Conservation (phyloP, 192 early-diverging fungal genomes). For the Podila horticola region DNA sequence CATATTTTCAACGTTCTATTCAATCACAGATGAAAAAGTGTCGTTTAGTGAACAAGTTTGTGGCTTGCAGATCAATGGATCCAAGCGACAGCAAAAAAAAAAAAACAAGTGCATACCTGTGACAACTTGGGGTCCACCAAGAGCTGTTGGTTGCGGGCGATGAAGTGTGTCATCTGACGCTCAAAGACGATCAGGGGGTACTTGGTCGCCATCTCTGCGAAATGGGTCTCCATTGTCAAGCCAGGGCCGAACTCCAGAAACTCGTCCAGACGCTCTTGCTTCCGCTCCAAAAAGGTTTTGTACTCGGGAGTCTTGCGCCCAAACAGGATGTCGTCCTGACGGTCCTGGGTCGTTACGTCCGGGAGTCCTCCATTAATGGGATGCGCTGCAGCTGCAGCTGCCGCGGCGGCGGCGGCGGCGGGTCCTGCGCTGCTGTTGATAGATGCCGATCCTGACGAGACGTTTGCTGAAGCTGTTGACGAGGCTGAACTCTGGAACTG, state of each 20-base stretch:
- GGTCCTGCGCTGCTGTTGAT: slow-evolving; percentile 3
- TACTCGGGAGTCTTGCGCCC: slow-evolving; percentile 37
- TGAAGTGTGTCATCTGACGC: slow-evolving; percentile 59
- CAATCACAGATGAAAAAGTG: no score
- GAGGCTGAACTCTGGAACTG: slow-evolving; percentile 40
- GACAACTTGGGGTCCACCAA: slow-evolving; percentile 58
- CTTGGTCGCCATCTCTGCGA: slow-evolving; percentile 47
- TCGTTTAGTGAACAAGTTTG: no score
- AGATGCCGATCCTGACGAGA: background rate
- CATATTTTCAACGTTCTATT: slow-evolving; percentile 14
- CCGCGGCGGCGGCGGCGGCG: background rate
- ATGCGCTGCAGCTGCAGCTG: background rate
- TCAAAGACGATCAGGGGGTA: slow-evolving; percentile 62
- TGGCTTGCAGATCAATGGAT: no score
- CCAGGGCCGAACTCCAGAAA: background rate
- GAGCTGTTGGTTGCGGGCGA: slow-evolving; percentile 54
- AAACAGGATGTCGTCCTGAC: slow-evolving; percentile 50
- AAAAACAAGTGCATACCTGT: slow-evolving; percentile 31
- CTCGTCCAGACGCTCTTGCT: slow-evolving; percentile 37
- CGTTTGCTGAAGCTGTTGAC: background rate
- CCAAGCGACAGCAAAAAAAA: no score
- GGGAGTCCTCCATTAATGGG: background rate
- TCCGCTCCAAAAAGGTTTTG: slow-evolving; percentile 18
- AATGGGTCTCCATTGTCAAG: slow-evolving; percentile 49
- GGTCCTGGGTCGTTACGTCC: slow-evolving; percentile 48